Evolutionary conservation across 2,329 filamentous ascomycete genomes (phyloP).

Genomic region (Trichoderma sp.): DNA sequence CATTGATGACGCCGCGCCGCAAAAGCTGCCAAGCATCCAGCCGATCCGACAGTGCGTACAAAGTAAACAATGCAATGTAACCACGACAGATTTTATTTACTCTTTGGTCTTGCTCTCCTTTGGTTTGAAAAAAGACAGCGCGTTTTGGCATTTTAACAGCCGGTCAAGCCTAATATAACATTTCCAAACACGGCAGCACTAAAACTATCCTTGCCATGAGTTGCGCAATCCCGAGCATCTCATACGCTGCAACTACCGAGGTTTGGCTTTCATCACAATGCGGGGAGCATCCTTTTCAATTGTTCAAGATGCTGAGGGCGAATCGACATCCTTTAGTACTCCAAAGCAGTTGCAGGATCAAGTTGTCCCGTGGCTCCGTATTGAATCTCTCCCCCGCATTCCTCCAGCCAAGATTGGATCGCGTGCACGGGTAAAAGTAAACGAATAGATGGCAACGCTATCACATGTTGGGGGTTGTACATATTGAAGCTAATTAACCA

Average conservation of each 20-base stretch:
- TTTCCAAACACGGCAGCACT: background rate
- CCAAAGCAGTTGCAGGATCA: background rate
- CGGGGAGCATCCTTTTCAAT: background rate
- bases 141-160: background rate
- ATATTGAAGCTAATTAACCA: background rate
- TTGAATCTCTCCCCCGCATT: background rate
- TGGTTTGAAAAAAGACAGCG: background rate
- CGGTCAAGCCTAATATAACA: slow-evolving; percentile 6
- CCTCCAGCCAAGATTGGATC: background rate
- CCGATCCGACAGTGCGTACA: background rate
- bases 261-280: slow-evolving; percentile 2
- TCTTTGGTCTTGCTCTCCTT: background rate
- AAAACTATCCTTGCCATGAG: background rate
- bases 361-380: background rate
- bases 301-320: background rate
- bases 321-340: background rate
- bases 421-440: background rate
- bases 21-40: background rate
- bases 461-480: background rate
- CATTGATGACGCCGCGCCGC: background rate
- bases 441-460: background rate
- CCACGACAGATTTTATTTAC: background rate
- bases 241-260: slow-evolving; percentile 9
- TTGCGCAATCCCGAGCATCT: background rate
- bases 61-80: background rate